A percentile compares a stretch with the other conserved stretches of the same genome.
Evolutionary conservation across 139 green algal species (phyloP).

Genomic region (Raphidocelis subcapitata): DNA sequence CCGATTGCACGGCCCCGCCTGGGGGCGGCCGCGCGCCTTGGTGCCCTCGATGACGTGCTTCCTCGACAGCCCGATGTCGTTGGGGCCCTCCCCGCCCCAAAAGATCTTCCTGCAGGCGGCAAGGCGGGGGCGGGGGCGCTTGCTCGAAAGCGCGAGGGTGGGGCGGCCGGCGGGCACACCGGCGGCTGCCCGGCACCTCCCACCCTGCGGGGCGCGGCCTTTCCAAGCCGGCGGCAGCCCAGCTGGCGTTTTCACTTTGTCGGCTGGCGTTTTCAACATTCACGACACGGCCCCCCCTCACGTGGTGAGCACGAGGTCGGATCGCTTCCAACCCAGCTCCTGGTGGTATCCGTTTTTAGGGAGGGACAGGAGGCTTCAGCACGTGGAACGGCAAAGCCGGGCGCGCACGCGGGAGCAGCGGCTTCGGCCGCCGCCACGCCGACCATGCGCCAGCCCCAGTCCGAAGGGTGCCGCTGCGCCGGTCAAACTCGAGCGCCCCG

Average conservation of each 20-base stretch:
- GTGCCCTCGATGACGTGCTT: constrained; percentile 91
- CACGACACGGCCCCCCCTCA: too few species aligned
- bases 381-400: not conserved
- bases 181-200: too few species aligned
- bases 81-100: constrained; percentile 64
- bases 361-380: not conserved
- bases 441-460: not conserved
- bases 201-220: too few species aligned
- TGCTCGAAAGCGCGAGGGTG: too few species aligned
- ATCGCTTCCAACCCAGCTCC: constrained; percentile 66
- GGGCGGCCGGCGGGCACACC: too few species aligned
- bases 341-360: not conserved
- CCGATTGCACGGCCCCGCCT: too few species aligned
- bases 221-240: too few species aligned
- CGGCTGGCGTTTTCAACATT: too few species aligned
- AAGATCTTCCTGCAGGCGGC: constrained; percentile 51
- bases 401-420: not conserved
- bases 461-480: not conserved
- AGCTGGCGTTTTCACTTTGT: too few species aligned
- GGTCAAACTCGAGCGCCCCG: not conserved
- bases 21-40: constrained; percentile 35
- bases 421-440: not conserved
- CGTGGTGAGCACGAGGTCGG: constrained; percentile 74
- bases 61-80: constrained; percentile 70
- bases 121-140: too few species aligned